Evolutionary conservation across 1,284 basidiomycete species (phyloP).

Genomic region (Megacollybia platyphylla): DNA sequence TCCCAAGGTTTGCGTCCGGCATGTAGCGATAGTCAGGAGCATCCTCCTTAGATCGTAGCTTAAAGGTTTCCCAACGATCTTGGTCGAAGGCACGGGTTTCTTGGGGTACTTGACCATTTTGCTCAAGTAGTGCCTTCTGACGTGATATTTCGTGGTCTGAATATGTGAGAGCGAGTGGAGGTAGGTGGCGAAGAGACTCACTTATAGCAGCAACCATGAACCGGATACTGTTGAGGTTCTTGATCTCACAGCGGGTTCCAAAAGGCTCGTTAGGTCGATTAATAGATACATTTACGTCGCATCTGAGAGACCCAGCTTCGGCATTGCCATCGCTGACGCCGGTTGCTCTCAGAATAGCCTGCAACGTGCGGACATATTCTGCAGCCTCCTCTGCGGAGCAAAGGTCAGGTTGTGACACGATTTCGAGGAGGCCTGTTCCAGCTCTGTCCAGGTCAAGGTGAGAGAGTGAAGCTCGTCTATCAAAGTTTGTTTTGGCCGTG

Average conservation of each 20-base stretch:
- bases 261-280: conserved; percentile 49
- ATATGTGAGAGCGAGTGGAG: conserved; percentile 8
- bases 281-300: conserved; percentile 94
- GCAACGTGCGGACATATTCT: conserved; percentile 78
- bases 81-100: conserved; percentile 93
- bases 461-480: conserved; percentile 40
- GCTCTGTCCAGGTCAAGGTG: conserved; percentile 87
- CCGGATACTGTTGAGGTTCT: conserved; percentile 90
- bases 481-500: conserved; percentile 83
- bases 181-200: conserved; percentile 21
- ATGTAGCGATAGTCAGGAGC: conserved; percentile 96
- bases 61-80: conserved; percentile 69
- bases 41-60: conserved; percentile 83
- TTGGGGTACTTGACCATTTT: conserved; percentile 40
- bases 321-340: conserved; percentile 94
- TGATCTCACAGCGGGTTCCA: conserved; percentile 92
- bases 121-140: conserved; percentile 49
- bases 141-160: conserved; percentile 56
- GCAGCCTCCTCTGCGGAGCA: conserved; percentile 86
- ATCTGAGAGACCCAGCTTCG: conserved; percentile 92
- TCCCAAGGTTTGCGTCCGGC: conserved; percentile 92
- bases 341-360: conserved; percentile 70
- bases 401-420: conserved; percentile 92
- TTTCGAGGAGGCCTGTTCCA: conserved; percentile 87
- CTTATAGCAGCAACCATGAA: conserved; percentile 84